phyloP scores from a whole-genome alignment of 352 stramenopile species.

The Phytophthora pseudosyringae region DNA sequence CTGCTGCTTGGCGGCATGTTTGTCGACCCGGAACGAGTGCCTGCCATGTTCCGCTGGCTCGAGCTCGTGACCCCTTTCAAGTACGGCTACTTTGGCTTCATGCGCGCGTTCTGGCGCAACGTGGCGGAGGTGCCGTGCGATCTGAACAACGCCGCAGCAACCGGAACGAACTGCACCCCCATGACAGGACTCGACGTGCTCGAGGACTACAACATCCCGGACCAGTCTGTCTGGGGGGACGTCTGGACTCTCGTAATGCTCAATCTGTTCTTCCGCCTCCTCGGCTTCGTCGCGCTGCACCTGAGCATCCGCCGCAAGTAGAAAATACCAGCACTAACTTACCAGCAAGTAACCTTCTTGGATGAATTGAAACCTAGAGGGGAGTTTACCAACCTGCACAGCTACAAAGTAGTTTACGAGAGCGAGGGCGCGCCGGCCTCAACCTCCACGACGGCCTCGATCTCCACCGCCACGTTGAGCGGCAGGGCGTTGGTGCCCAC shows the following conservation, averaged over 20 bases:
- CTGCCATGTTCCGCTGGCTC: slow-evolving; percentile 49
- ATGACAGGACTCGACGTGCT: slow-evolving; percentile 49
- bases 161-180: slow-evolving; percentile 31
- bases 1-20: slow-evolving; percentile 57
- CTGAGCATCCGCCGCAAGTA: slow-evolving; percentile 31
- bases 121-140: slow-evolving; percentile 38
- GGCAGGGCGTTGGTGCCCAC: slow-evolving; percentile 98
- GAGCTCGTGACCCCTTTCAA: slow-evolving; percentile 54
- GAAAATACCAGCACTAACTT: slow-evolving; percentile 13
- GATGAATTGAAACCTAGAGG: slow-evolving; percentile 19
- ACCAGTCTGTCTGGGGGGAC: slow-evolving; percentile 40
- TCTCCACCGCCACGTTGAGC: slow-evolving; percentile 96
- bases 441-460: slow-evolving; percentile 97
- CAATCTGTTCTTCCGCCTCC: slow-evolving; percentile 46
- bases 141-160: not conserved
- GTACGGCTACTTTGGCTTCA: slow-evolving; percentile 56
- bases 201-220: slow-evolving; percentile 41
- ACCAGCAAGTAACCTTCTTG: slow-evolving; percentile 16
- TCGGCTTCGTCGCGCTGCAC: slow-evolving; percentile 42
- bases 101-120: slow-evolving; percentile 45
- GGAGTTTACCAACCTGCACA: not conserved
- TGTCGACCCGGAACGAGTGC: slow-evolving; percentile 44
- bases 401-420: slow-evolving; percentile 21
- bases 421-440: slow-evolving; percentile 47
- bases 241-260: slow-evolving; percentile 42